These are phyloP conservation scores for Ogataea zsoltii DNA, from an alignment of 805 yeast species.

Conservation along the genomic window DNA sequence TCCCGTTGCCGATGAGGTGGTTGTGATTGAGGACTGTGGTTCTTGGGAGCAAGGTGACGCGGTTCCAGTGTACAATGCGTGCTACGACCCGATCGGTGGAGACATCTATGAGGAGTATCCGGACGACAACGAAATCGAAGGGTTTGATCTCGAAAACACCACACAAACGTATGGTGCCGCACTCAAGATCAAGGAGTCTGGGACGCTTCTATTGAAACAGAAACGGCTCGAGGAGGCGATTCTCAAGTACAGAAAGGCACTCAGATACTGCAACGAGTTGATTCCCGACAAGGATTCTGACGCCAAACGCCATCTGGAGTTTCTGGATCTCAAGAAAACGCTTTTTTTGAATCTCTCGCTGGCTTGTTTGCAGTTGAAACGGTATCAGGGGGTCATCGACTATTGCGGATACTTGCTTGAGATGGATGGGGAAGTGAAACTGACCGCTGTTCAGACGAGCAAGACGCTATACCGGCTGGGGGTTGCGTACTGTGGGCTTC, in stretches of 20 bases:
- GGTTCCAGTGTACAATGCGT: slow-evolving; percentile 63
- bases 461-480: slow-evolving; percentile 33
- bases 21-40: slow-evolving; percentile 61
- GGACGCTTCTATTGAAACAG: slow-evolving; percentile 56
- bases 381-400: slow-evolving; percentile 50
- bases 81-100: slow-evolving; percentile 61
- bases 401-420: slow-evolving; percentile 61
- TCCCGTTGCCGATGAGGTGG: slow-evolving; percentile 41
- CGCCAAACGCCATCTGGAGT: slow-evolving; percentile 50
- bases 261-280: slow-evolving; percentile 69
- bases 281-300: slow-evolving; percentile 70
- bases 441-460: slow-evolving; percentile 27
- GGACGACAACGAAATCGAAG: slow-evolving; percentile 66
- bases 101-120: slow-evolving; percentile 78
- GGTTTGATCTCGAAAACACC: slow-evolving; percentile 49
- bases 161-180: slow-evolving; percentile 53
- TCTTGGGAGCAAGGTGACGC: slow-evolving; percentile 53
- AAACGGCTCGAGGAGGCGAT: slow-evolving; percentile 53
- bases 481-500: slow-evolving; percentile 38
- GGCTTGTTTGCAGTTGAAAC: slow-evolving; percentile 47
- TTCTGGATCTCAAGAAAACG: slow-evolving; percentile 50
- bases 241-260: slow-evolving; percentile 64
- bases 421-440: slow-evolving; percentile 33
- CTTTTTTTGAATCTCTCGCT: slow-evolving; percentile 61
- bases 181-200: slow-evolving; percentile 63